Conservation (phyloP, 768 basidiomycete species). For the Saitozyma sp. region DNA sequence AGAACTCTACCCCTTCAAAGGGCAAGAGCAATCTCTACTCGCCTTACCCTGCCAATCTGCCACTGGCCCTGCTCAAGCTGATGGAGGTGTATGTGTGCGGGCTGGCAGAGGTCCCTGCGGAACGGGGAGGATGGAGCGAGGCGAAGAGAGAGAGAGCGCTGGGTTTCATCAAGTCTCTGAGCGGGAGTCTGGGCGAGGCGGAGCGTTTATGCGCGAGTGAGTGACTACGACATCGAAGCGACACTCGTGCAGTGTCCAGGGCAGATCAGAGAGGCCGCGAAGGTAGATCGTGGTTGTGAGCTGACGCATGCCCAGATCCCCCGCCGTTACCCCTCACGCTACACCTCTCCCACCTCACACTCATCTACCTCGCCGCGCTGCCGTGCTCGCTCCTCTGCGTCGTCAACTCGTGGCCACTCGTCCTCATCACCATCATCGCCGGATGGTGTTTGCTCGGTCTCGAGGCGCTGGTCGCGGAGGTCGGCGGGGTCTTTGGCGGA, state of each 20-base stretch:
- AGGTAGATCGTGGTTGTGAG: neutral
- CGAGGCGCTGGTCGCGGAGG: constrained; percentile 49
- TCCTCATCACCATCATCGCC: constrained; percentile 42
- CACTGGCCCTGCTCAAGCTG: constrained; percentile 41
- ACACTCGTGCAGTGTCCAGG: neutral
- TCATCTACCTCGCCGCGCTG: constrained; percentile 48
- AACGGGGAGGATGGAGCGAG: constrained; percentile 41
- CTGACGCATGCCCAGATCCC: constrained; percentile 31
- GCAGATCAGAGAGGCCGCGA: neutral
- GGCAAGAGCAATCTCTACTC: constrained; percentile 35
- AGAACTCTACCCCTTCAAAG: neutral
- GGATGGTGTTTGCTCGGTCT: constrained; percentile 50
- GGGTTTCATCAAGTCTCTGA: constrained; percentile 35
- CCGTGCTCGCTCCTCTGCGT: constrained; percentile 44
- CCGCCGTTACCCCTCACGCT: constrained; percentile 48
- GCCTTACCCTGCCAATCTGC: constrained; percentile 45
- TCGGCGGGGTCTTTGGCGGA: constrained; percentile 48
- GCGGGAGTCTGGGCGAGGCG: constrained; percentile 36
- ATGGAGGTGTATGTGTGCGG: constrained; percentile 48
- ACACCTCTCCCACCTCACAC: constrained; percentile 46
- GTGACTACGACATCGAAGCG: constrained; percentile 9
- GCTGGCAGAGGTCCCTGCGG: constrained; percentile 23
- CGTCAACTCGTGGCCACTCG: constrained; percentile 29
- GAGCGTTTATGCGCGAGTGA: constrained; percentile 45
- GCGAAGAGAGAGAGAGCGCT: constrained; percentile 45